Evolutionary conservation across 1,139 yeast species (phyloP), one percentile per base, ranked within the genome.

Genomic region (Zygosaccharomyces sapae): DNA sequence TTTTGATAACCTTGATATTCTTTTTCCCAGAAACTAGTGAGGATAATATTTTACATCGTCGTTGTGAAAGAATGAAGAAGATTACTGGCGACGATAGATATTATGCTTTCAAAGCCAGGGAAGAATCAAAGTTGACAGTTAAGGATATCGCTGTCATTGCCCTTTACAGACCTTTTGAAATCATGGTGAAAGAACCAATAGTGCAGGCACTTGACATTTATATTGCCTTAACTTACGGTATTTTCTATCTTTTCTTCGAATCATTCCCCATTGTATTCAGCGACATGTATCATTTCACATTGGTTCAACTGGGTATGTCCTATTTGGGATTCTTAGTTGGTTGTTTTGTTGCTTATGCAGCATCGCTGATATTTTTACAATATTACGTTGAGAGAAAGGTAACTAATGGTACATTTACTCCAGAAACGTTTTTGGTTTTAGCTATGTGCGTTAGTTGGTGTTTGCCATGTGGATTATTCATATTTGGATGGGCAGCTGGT

Each of bases 211-310:
- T 75, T 56, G 67, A 80, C 56, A 30, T 76, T 16, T 79, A 80
- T 61, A 67, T 75, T 55, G 75, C 81, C 2, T 64, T 80, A 58
- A 70, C 75, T 12, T 80, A 80, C 62, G 73, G 81, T 13, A 63
- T 77, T 31, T 61, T 76, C 59, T 80, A 79, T 58, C 67, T 79
- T 41, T 80, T 76, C 73, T 77, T 80, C 55, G 85, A 80, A 59
- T 81, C 80, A 1, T 75, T 77, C 62, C 86, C 86, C 3, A 70
- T 79, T 41, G 79, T 77, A 1, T 79, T 74, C 52, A 44, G 54
- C 5, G 75, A 67, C 2, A 57, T 69, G 31, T 69, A 75, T 55
- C 59, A 69, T 41, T 80, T 80, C 61, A 72, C 77, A n/a, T 54
- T 70, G 38, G 68, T 80, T 18, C 75, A 75, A 46, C 59, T 68